Evolutionary conservation across 225 moss, liverwort and hornwort species (phyloP).

Genomic region (Antitrichia curtipendula): DNA sequence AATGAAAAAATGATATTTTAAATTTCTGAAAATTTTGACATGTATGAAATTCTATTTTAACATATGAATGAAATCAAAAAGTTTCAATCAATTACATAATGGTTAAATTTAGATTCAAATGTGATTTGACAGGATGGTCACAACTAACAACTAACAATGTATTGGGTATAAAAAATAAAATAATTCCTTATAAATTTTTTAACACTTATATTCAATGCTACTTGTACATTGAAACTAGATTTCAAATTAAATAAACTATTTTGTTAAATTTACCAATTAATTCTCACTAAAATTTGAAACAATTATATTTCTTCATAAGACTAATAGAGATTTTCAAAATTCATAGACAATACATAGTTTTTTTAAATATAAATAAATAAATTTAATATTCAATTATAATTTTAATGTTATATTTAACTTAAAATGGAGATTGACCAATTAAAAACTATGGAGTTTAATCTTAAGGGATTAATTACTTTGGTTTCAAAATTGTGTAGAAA

Average conservation of each 20-base stretch:
- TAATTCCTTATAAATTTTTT: not conserved
- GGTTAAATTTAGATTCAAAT: not conserved
- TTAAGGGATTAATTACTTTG: no score
- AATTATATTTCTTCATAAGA: not conserved
- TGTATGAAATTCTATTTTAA: not conserved
- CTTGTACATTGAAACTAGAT: not conserved
- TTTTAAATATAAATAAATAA: accelerated
- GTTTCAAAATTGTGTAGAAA: not conserved
- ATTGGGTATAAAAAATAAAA: not conserved
- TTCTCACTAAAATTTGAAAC: not conserved
- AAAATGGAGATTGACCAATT: not conserved
- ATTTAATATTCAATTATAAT: not conserved
- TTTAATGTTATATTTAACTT: not conserved
- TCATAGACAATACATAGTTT: accelerated
- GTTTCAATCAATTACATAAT: no score
- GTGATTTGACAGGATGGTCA: not conserved
- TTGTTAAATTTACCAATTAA: not conserved
- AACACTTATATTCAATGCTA: not conserved
- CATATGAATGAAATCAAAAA: not conserved
- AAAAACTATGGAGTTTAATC: accelerated
- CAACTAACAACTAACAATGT: no score
- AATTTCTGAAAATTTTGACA: no score
- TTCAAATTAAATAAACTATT: no score
- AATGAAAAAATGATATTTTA: no score
- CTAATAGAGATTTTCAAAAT: not conserved